Conservation (phyloP, 2,329 filamentous ascomycete genomes). For the Ceratocystis ficicola region DNA sequence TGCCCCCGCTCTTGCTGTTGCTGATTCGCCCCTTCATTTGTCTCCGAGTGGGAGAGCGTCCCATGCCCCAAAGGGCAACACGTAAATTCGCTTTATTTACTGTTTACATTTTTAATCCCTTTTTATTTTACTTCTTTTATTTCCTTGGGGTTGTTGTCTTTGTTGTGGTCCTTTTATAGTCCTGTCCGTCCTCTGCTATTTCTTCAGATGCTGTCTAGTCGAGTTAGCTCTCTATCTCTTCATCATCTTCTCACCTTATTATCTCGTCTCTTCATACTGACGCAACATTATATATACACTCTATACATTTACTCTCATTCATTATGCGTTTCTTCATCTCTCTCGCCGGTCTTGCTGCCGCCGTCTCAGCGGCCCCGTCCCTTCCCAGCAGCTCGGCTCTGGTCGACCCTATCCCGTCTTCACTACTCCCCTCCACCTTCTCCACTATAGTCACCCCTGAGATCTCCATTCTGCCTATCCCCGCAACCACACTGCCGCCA, state of each 20-base stretch:
- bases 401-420: background rate
- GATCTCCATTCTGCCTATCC: background rate
- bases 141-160: too few relatives aligned
- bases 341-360: slow-evolving; percentile 8
- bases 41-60: too few relatives aligned
- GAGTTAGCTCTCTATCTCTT: background rate
- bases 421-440: background rate
- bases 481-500: background rate
- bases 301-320: background rate
- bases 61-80: too few relatives aligned
- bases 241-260: background rate
- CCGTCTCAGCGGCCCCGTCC: slow-evolving; percentile 15
- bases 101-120: background rate
- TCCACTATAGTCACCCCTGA: background rate
- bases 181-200: background rate
- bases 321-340: slow-evolving; percentile 18
- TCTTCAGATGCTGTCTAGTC: background rate
- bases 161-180: background rate
- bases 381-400: slow-evolving; percentile 1
- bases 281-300: background rate
- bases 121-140: background rate
- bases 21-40: too few relatives aligned
- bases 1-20: too few relatives aligned
- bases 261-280: background rate
- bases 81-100: background rate